A percentile compares a stretch with the other conserved stretches of the same genome.
phyloP scores from a whole-genome alignment of 2,329 filamentous ascomycete species.

The Alternaria sp. region DNA sequence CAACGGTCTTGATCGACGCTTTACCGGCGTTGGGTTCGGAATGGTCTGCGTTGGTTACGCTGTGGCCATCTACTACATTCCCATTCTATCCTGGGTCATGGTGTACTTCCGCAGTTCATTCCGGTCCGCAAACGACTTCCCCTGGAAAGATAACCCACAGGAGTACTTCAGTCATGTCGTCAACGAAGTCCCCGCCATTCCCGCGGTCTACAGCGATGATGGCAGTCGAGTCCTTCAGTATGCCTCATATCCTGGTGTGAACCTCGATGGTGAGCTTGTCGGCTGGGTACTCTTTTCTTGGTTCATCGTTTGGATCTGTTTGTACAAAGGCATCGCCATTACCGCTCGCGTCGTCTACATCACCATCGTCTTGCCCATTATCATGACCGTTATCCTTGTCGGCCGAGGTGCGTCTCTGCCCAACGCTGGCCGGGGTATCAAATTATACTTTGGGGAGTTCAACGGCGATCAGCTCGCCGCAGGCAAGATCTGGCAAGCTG shows the following conservation, averaged over 20 bases:
- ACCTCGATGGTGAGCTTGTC: not conserved
- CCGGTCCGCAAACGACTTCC: slow-evolving; percentile 12
- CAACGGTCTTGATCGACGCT: slow-evolving; percentile 3
- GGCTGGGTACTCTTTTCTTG: slow-evolving; percentile 6
- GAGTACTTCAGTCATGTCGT: slow-evolving; percentile 10
- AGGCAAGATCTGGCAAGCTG: slow-evolving; percentile 62
- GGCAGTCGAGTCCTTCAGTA: not conserved
- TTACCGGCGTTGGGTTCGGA: not conserved
- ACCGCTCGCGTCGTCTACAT: slow-evolving; percentile 26
- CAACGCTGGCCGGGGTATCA: slow-evolving; percentile 14
- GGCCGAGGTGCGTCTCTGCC: slow-evolving; percentile 17
- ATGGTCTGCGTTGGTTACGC: slow-evolving; percentile 5
- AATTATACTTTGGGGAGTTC: slow-evolving; percentile 13
- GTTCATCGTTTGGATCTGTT: slow-evolving; percentile 17
- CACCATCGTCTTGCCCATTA: slow-evolving; percentile 25
- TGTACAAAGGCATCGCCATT: slow-evolving; percentile 22
- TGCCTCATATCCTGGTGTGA: not conserved
- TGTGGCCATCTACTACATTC: slow-evolving; percentile 16
- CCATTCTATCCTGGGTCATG: slow-evolving; percentile 25
- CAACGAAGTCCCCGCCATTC: not conserved
- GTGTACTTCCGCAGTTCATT: slow-evolving; percentile 23
- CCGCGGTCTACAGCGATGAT: not conserved
- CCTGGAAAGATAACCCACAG: slow-evolving; percentile 16
- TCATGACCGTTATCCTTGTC: slow-evolving; percentile 16
- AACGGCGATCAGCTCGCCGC: slow-evolving; percentile 21